phyloP scores from a whole-genome alignment of 805 yeast genomes.

The Candida alai region DNA sequence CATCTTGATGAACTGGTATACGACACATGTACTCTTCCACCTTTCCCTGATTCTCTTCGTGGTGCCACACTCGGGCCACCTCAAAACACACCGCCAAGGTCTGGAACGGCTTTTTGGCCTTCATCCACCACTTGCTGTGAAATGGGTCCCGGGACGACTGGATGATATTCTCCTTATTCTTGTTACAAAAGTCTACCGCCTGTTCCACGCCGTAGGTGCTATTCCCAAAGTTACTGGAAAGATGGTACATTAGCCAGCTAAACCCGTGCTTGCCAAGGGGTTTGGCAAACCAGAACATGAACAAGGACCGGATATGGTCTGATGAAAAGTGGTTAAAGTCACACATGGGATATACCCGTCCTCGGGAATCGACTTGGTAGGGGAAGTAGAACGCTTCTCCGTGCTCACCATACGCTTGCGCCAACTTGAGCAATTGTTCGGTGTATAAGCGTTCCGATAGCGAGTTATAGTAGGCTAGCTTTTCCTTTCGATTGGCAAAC shows the following conservation, averaged over 20 bases:
- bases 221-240: slow-evolving; percentile 31
- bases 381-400: slow-evolving; percentile 38
- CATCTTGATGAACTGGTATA: slow-evolving; percentile 41
- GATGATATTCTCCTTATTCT: slow-evolving; percentile 17
- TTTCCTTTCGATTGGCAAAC: background rate
- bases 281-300: slow-evolving; percentile 36
- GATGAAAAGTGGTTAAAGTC: slow-evolving; percentile 35
- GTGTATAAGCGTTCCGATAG: slow-evolving; percentile 7
- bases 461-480: background rate
- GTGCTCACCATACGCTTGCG: slow-evolving; percentile 22
- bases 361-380: slow-evolving; percentile 38
- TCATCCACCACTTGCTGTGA: slow-evolving; percentile 31
- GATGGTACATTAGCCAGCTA: slow-evolving; percentile 37
- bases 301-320: slow-evolving; percentile 29
- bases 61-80: slow-evolving; percentile 17
- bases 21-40: slow-evolving; percentile 22
- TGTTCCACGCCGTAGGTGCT: slow-evolving; percentile 24
- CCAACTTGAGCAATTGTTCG: slow-evolving; percentile 17
- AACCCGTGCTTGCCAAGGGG: slow-evolving; percentile 34
- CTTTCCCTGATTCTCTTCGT: slow-evolving; percentile 14
- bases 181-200: slow-evolving; percentile 24
- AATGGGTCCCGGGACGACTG: slow-evolving; percentile 28
- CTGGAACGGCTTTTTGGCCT: slow-evolving; percentile 40
- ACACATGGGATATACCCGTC: slow-evolving; percentile 38
- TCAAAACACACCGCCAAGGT: slow-evolving; percentile 33